A percentile compares a stretch with the other conserved stretches of the same genome.
phyloP scores from a whole-genome alignment of 768 basidiomycete genomes.

The Xerocomellus amylosporus region DNA sequence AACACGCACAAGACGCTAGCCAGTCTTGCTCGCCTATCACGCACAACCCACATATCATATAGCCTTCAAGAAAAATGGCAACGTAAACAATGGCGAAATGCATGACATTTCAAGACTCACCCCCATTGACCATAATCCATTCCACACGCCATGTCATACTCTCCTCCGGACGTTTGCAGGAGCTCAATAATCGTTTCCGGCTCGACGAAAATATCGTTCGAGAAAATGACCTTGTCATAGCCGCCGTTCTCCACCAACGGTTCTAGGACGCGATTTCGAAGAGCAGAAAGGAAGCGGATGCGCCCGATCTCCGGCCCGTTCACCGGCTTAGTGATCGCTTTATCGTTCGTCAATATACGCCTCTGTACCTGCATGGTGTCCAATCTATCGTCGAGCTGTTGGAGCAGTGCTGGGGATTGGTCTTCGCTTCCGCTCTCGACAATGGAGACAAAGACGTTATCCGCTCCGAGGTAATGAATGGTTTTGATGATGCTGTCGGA shows the following conservation, averaged over 20 bases:
- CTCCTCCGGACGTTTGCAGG: slow-evolving; percentile 35
- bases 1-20: slow-evolving; percentile 14
- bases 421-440: slow-evolving; percentile 37
- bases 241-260: slow-evolving; percentile 37
- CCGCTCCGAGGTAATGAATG: slow-evolving; percentile 39
- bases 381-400: slow-evolving; percentile 8
- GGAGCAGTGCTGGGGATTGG: slow-evolving; percentile 10
- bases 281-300: slow-evolving; percentile 14
- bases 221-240: slow-evolving; percentile 40
- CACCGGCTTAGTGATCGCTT: slow-evolving; percentile 5
- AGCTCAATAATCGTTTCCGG: slow-evolving; percentile 41
- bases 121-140: slow-evolving; percentile 38
- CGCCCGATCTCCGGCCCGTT: slow-evolving; percentile 7
- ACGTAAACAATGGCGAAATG: background rate
- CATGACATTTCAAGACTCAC: slow-evolving; percentile 22
- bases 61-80: slow-evolving; percentile 7
- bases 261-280: slow-evolving; percentile 43
- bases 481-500: slow-evolving; percentile 32
- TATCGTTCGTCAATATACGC: slow-evolving; percentile 14
- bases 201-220: slow-evolving; percentile 42
- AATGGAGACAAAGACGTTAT: slow-evolving; percentile 43
- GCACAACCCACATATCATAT: slow-evolving; percentile 25
- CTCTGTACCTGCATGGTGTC: slow-evolving; percentile 9
- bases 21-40: slow-evolving; percentile 17
- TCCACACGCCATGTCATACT: slow-evolving; percentile 44